Conservation (phyloP, 2,329 filamentous ascomycete genomes). For the Tothia fuscella region DNA sequence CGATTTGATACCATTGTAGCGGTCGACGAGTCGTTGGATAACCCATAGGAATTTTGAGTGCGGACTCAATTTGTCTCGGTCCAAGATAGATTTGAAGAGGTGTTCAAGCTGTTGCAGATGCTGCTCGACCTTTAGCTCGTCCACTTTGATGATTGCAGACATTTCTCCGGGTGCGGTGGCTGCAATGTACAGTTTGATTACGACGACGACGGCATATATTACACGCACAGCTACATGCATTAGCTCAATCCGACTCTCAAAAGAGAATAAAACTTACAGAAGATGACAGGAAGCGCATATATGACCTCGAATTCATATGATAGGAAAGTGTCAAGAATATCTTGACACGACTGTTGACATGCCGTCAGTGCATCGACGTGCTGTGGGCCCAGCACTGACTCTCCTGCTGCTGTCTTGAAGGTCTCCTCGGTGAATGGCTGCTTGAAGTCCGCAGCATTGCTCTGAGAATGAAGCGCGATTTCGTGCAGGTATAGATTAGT, state of each 20-base stretch:
- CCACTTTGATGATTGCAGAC: conserved; percentile 35
- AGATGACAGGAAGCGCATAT: conserved; percentile 32
- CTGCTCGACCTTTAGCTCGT: conserved; percentile 34
- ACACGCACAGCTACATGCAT: conserved; percentile 35
- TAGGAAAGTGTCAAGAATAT: conserved; percentile 37
- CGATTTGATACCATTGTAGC: conserved; percentile 9
- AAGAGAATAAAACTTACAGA: conserved; percentile 23
- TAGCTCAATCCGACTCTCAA: conserved; percentile 8
- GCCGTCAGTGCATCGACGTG: conserved; percentile 36
- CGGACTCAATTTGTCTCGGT: conserved; percentile 28
- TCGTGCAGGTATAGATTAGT: conserved; percentile 39
- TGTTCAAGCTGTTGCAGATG: conserved; percentile 34
- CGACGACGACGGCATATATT: conserved; percentile 44
- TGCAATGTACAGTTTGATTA: conserved; percentile 49
- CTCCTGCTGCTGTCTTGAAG: conserved; percentile 27
- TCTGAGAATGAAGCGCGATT: conserved; percentile 34
- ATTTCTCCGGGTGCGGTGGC: conserved; percentile 38
- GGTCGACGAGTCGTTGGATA: conserved; percentile 22
- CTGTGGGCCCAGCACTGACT: conserved; percentile 32
- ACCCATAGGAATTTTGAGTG: conserved; percentile 38
- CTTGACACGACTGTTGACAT: conserved; percentile 33
- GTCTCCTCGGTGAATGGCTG: conserved; percentile 32
- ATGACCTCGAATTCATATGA: conserved; percentile 34
- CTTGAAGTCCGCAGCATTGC: conserved; percentile 32
- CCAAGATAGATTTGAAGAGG: conserved; percentile 33